Conservation (phyloP, 306 rosid genomes). For the Senna siamea region DNA sequence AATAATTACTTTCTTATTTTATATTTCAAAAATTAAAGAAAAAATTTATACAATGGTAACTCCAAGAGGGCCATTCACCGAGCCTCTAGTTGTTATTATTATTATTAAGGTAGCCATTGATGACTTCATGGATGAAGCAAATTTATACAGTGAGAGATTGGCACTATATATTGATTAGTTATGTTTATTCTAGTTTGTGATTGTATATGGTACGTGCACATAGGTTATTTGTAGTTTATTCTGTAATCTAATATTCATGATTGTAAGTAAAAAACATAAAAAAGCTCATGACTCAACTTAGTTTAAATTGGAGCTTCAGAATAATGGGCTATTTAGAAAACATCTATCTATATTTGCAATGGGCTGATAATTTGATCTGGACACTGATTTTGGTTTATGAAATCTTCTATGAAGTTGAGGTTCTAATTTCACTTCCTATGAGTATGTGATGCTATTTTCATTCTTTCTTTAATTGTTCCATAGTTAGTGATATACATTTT, state of each 20-base stretch:
- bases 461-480: conserved; percentile 17
- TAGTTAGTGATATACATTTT: conserved; percentile 25
- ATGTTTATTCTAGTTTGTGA: conserved; percentile 23
- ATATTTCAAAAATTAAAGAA: no score
- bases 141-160: conserved; percentile 23
- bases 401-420: conserved; percentile 13
- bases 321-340: neutral
- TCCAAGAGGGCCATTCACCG: no score
- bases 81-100: no score
- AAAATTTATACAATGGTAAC: no score
- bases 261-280: neutral
- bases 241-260: neutral
- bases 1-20: no score
- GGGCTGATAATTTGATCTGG: conserved; percentile 11
- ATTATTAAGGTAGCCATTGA: neutral
- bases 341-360: conserved; percentile 9
- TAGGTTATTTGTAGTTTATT: neutral
- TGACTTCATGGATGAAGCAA: conserved; percentile 4
- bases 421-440: conserved; percentile 27
- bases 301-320: conserved; percentile 12
- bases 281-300: neutral
- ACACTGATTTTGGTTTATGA: neutral
- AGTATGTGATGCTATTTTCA: conserved; percentile 5
- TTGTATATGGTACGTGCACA: neutral
- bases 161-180: conserved; percentile 24